Evolutionary conservation across 768 basidiomycete genomes (phyloP).

Genomic region (Suillus clintonianus): DNA sequence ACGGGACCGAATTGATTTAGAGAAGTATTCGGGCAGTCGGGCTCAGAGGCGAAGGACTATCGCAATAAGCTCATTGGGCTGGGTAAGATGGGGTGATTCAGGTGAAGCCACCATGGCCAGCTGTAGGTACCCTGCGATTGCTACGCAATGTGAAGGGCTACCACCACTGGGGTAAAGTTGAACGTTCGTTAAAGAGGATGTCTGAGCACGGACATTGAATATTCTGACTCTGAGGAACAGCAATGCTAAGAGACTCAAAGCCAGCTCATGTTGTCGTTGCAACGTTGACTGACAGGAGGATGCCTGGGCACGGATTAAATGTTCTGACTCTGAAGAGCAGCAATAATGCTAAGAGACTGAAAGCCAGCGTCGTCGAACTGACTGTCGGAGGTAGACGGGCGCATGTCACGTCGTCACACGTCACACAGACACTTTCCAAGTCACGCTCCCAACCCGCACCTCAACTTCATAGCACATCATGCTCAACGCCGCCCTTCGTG

Average conservation of each 20-base stretch:
- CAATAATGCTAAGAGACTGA: no score
- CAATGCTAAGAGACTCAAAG: no score
- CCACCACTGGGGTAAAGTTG: background rate
- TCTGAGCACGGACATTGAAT: background rate
- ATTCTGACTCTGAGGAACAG: background rate
- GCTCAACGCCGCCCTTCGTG: slow-evolving; percentile 29
- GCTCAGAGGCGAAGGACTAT: background rate
- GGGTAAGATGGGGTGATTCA: background rate
- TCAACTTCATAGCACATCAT: slow-evolving; percentile 20
- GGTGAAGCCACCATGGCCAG: no score
- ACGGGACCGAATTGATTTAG: background rate
- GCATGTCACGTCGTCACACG: slow-evolving; percentile 19
- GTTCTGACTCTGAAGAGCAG: background rate
- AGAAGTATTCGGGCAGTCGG: no score
- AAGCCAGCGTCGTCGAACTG: no score
- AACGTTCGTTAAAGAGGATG: background rate
- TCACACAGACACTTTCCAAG: slow-evolving; percentile 23
- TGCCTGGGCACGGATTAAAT: no score
- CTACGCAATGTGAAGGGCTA: background rate
- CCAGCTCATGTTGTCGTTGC: no score
- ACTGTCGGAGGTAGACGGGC: slow-evolving; percentile 14
- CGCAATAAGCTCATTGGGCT: background rate
- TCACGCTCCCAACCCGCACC: slow-evolving; percentile 22
- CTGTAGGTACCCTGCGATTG: background rate
- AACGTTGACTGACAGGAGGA: no score